Base-by-base conservation (phyloP, 2,329 filamentous ascomycete species). In the Xylariaceae sp. region DNA sequence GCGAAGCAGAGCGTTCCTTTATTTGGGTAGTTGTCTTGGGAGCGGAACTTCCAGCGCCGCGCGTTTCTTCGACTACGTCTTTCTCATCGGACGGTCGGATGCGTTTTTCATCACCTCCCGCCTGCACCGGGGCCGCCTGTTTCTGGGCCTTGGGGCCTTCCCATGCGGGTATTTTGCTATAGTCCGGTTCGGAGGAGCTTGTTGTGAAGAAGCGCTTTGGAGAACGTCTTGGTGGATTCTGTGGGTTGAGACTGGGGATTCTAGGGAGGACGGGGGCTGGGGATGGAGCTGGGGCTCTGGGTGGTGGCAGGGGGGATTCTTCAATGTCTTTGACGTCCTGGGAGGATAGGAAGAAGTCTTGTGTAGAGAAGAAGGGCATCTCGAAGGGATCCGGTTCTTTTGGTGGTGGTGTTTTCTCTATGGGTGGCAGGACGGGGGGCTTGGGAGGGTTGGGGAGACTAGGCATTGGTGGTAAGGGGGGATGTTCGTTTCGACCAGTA, bases 261-360 rank as follows among this genome's bases (percentile, higher is more conserved):
- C 49, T 57, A 34, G 39, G 17, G 17, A 15, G 42, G 11, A 45
- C 13, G 9, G 53, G 39, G 11, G 44, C 35, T 13, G 45, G 39
- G 15, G 23, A 23, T 2, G 47, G 4, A 15, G 30, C 10, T 15
- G 34, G 56, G 18, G 52, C 50, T 57, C 61, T 62, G 7, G 56
- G 39, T 35, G 64, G 58, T 1, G 67, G 66, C 1, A 56, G 15
- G 15, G 67, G 57, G 1, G 69, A 60, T 34, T 71, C 66, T 49
- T 74, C 73, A 44, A 80, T 70, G 17, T 80, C 78, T 45, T 69
- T 68, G n/a, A 80, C 58, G 49, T 81, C 78, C 60, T 81, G 77
- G 2, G 78, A 77, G 1, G 78, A 80, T 7, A 80, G 66, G 1
- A 74, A 60, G 0, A 80, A 58, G 62, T 81, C 79, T 60, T 80